Base-by-base conservation (phyloP, 176 grass and related monocot species). In the Saccharum spontaneum region DNA sequence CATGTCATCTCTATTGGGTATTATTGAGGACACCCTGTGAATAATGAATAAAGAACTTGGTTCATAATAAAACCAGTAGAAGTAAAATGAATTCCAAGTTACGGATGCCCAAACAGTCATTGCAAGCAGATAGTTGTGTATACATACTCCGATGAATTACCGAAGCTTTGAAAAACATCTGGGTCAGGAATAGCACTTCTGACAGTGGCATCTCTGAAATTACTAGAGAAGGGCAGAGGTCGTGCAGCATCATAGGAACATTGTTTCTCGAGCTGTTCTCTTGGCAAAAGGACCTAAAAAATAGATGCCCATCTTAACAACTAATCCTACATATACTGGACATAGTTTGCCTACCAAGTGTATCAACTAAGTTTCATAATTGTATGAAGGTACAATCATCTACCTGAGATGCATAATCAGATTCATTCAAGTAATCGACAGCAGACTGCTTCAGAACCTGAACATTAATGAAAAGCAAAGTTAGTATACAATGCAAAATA, bases 131-230 rank as follows among this genome's bases (percentile, higher is more conserved):
- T 74, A 80, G 64, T 38, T 76, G 63, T 80, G 44, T 77, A 20
- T 63, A 84, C 88, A 55, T 98, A 98, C 96, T 94, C 96, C 61
- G 78, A 84, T 73, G 89, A 92, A 90, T 88, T 61, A 26, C 65
- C 80, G 75, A 74, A 82, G 67, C 78, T 90, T 87, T 82, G 50
- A 81, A 79, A 85, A 79, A 98, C 69, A 85, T 95, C 91, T 83
- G 96, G 96, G 20, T 94, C 96, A 38, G 89, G 86, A 90, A 98
- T 92, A 82, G 82, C 81, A 94, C 78, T 94, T 87, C 92, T 94
- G 43, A 98, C 93, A 76, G 88, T 73, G 73, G 84, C 84, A 77
- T 60, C 80, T 88, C 85, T 83, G 54, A 85, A 95, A 88, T 83
- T 86, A 78, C 75, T 90, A 78, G 71, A 75, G 59, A 82, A 85